Percentiles rank a stretch among this genome's conserved stretches.
Evolutionary conservation across 1,284 basidiomycete species (phyloP).

Genomic region (Hypsizygus ulmarius): DNA sequence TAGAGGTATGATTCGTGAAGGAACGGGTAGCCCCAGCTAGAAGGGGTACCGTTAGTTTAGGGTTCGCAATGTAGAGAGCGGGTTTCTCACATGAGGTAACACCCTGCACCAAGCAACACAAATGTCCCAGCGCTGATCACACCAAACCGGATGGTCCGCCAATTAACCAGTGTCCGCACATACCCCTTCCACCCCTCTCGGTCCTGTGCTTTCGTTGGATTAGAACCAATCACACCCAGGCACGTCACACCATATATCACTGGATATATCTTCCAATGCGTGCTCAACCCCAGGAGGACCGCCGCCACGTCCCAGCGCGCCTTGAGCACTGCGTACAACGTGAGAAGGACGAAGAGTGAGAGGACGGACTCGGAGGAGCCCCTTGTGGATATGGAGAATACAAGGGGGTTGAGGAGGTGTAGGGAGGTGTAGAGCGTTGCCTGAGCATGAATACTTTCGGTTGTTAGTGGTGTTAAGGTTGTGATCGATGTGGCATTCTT

Average conservation of each 20-base stretch:
- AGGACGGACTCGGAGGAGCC: slow-evolving; percentile 93
- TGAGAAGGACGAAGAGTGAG: slow-evolving; percentile 75
- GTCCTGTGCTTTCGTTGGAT: slow-evolving; percentile 1
- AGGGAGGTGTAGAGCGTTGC: slow-evolving; percentile 59
- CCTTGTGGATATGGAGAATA: slow-evolving; percentile 94
- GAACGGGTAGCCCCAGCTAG: slow-evolving; percentile 92
- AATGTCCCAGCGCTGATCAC: slow-evolving; percentile 71
- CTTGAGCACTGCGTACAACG: slow-evolving; percentile 60
- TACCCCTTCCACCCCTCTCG: slow-evolving; percentile 30
- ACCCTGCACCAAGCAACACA: slow-evolving; percentile 55
- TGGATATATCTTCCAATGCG: slow-evolving; percentile 96
- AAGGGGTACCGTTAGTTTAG: slow-evolving; percentile 3
- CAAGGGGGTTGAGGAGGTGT: slow-evolving; percentile 90
- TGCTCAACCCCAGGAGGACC: slow-evolving; percentile 71
- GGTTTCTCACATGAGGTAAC: slow-evolving; percentile 77
- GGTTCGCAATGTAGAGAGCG: slow-evolving; percentile 3
- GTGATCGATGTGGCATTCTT: neutral
- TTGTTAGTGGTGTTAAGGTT: neutral
- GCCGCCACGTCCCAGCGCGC: slow-evolving; percentile 63
- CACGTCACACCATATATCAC: slow-evolving; percentile 85
- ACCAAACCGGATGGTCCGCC: slow-evolving; percentile 65
- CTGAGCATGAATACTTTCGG: slow-evolving; percentile 18
- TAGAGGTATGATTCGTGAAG: slow-evolving; percentile 92
- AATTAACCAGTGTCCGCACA: slow-evolving; percentile 47
- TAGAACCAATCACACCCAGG: slow-evolving; percentile 57